Percentiles rank a stretch among this genome's conserved stretches.
These are phyloP conservation scores for Lycium barbarum DNA, from an alignment of 257 asterid species.

Conservation along the genomic window DNA sequence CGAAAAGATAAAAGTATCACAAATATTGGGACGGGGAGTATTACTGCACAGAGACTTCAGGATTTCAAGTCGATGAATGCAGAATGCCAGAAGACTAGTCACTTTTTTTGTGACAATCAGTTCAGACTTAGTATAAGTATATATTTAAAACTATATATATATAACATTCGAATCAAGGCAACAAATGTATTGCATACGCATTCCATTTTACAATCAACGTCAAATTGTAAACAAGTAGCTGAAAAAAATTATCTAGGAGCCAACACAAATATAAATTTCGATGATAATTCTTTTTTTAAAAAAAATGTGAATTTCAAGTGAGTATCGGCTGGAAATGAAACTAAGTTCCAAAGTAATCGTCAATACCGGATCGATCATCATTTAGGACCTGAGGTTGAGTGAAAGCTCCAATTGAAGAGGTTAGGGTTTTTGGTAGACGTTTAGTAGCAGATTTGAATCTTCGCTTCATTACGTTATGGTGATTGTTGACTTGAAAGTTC, in stretches of 20 bases:
- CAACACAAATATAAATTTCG: background rate
- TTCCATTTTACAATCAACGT: background rate
- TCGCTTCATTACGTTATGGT: conserved; percentile 35
- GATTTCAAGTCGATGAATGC: background rate
- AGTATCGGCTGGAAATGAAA: background rate
- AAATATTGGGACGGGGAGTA: background rate
- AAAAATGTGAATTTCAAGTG: background rate
- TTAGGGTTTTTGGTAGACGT: conserved; percentile 30
- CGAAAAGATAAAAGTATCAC: too few species aligned
- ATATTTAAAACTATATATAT: background rate
- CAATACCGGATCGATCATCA: conserved; percentile 44
- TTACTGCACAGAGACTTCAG: background rate
- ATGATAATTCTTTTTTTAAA: too few species aligned
- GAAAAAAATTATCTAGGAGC: background rate
- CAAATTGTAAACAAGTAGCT: background rate
- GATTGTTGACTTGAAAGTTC: background rate
- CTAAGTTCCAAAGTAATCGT: conserved; percentile 14
- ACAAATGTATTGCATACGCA: background rate
- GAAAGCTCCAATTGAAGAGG: conserved; percentile 27
- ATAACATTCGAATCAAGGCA: background rate
- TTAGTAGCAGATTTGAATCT: conserved; percentile 44
- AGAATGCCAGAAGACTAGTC: background rate
- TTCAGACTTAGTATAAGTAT: background rate
- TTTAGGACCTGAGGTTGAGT: conserved; percentile 41
- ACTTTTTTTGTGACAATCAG: background rate